A percentile compares a stretch with the other conserved stretches of the same genome.
Conservation (phyloP, 768 basidiomycete genomes). For the Exsudoporus frostii region DNA sequence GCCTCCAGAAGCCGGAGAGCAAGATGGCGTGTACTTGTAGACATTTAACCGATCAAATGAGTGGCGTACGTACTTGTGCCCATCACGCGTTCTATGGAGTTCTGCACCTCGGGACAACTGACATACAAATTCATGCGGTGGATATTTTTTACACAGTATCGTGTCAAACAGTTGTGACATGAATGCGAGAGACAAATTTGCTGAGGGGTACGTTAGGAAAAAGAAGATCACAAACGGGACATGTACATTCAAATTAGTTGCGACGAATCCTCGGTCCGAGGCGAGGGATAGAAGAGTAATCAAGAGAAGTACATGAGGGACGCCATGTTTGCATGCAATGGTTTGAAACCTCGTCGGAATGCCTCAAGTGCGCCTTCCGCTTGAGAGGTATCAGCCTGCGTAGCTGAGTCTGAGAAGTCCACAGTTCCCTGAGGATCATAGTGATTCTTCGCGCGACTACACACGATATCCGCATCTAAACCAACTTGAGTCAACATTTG, state of each 20-base stretch:
- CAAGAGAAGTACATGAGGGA: conserved; percentile 59
- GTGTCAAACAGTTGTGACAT: neutral
- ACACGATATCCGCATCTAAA: conserved; percentile 73
- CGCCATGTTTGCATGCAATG: conserved; percentile 49
- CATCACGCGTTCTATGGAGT: neutral
- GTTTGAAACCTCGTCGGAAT: conserved; percentile 54
- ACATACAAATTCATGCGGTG: neutral
- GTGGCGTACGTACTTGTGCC: neutral
- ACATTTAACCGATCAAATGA: neutral
- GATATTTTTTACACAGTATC: neutral
- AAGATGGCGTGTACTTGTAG: conserved; percentile 30
- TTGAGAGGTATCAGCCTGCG: conserved; percentile 41
- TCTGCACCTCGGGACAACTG: neutral
- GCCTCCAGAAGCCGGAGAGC: neutral
- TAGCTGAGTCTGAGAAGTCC: conserved; percentile 60
- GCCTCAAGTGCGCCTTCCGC: conserved; percentile 43
- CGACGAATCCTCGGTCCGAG: neutral
- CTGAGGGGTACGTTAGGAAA: neutral
- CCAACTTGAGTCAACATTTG: neutral
- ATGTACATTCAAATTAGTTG: neutral
- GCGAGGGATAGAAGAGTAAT: conserved; percentile 1
- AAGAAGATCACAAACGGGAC: neutral
- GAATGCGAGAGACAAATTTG: neutral
- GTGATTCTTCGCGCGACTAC: conserved; percentile 77
- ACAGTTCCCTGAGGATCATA: conserved; percentile 61